Percentiles rank a stretch among this genome's conserved stretches.
These are phyloP conservation scores for Mycena metata DNA, from an alignment of 768 basidiomycete genomes.

Conservation along the genomic window DNA sequence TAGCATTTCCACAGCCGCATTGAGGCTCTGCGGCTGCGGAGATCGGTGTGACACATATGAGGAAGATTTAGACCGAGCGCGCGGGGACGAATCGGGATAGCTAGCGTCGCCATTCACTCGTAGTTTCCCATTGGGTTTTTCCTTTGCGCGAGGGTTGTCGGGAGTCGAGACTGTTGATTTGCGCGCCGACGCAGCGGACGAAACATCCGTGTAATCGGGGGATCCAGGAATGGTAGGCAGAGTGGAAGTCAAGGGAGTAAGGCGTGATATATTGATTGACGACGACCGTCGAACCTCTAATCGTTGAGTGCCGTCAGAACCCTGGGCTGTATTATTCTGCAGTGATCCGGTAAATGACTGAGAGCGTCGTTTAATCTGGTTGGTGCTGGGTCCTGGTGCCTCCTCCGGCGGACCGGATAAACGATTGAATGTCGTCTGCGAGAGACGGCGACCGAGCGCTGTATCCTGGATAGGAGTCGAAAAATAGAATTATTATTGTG, in stretches of 20 bases:
- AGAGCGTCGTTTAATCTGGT: slow-evolving; percentile 52
- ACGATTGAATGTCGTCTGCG: slow-evolving; percentile 63
- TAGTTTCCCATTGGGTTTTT: slow-evolving; percentile 49
- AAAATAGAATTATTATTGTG: slow-evolving; percentile 4
- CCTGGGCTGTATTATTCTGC: slow-evolving; percentile 36
- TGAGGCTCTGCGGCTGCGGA: slow-evolving; percentile 77
- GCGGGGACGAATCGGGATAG: slow-evolving; percentile 57
- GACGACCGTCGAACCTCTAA: slow-evolving; percentile 48
- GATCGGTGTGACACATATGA: slow-evolving; percentile 68
- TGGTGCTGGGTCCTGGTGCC: slow-evolving; percentile 31
- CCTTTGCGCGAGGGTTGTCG: slow-evolving; percentile 47
- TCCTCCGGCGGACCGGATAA: slow-evolving; percentile 53
- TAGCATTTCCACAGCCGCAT: slow-evolving; percentile 79
- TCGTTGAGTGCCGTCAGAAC: slow-evolving; percentile 34
- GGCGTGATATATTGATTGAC: slow-evolving; percentile 47
- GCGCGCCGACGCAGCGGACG: slow-evolving; percentile 64
- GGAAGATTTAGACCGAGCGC: slow-evolving; percentile 66
- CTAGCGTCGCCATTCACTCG: slow-evolving; percentile 44
- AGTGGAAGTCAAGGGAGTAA: slow-evolving; percentile 54
- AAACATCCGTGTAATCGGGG: slow-evolving; percentile 73
- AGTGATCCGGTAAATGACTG: slow-evolving; percentile 54
- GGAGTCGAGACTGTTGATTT: slow-evolving; percentile 54
- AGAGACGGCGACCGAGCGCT: slow-evolving; percentile 77
- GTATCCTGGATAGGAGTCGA: slow-evolving; percentile 66
- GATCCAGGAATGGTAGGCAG: slow-evolving; percentile 79